Base-by-base conservation (phyloP, 164 flowering plant genomes). In the Macadamia tetraphylla region DNA sequence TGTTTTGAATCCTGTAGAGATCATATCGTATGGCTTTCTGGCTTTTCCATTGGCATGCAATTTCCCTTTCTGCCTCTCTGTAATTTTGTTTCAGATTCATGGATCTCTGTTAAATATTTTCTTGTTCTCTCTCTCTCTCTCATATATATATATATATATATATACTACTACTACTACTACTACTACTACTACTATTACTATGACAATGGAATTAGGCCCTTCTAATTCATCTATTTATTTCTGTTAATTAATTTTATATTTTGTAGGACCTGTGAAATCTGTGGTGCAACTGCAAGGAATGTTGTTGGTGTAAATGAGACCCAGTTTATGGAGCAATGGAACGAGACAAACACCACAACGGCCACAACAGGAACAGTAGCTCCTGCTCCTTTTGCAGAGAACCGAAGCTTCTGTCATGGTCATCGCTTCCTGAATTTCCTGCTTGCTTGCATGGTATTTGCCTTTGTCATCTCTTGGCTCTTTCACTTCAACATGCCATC, bases 241-340 rank as follows among this genome's bases (percentile, higher is more conserved):
- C 23, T 23, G 23, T 66, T 17, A 23, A 7, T 48, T 56, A 1
- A 17, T 53, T 56, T 13, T 35, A 9, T 70, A 64, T 23, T 67
- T 73, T 63, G n/a, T 83, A 90, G 98, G 88, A 88, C 82, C 42
- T 93, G 97, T 64, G 98, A 93, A 79, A 90, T 93, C 55, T 93
- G 98, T 67, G 83, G 88, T 66, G 75, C 91, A 18, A 58, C 78
- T 62, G 98, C 95, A 44, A 78, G 81, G 23, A 93, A 93, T 69
- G 86, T 93, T 44, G 79, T 74, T 55, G 86, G 84, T 59, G 78
- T 75, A 31, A 82, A 52, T 63, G 91, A 88, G 59, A 53, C 78
- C 0, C 91, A 87, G 72, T 53, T 75, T 17, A 61, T 71, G 30
- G 88, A 85, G 76, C 89, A 85, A 60, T 67, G 80, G 42, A 80